Percentiles rank a stretch among this genome's conserved stretches.
These are phyloP conservation scores for Inosperma sp. DNA, from an alignment of 768 basidiomycete genomes.

Conservation along the genomic window DNA sequence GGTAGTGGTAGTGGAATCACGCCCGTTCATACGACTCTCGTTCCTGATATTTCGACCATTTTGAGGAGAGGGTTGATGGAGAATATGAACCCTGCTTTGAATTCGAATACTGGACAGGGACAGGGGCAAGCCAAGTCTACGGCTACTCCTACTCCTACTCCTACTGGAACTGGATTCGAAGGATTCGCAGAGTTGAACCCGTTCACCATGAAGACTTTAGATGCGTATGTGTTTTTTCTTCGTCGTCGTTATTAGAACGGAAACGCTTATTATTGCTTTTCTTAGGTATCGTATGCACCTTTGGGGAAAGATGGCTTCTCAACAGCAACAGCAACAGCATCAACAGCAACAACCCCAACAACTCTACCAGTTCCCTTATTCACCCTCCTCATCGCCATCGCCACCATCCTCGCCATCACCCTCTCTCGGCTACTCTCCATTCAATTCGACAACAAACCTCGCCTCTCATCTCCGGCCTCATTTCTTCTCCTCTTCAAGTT, in stretches of 20 bases:
- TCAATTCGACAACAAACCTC: conserved; percentile 34
- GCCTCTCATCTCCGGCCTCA: conserved; percentile 40
- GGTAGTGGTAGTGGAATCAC: conserved; percentile 56
- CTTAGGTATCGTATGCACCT: conserved; percentile 80
- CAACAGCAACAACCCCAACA: conserved; percentile 27
- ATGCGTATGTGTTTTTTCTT: conserved; percentile 50
- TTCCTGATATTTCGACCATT: conserved; percentile 55
- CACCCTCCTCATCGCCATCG: conserved; percentile 1
- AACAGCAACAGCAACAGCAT: conserved; percentile 44
- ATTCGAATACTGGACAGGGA: conserved; percentile 28
- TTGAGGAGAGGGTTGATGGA: conserved; percentile 46
- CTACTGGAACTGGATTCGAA: conserved; percentile 69
- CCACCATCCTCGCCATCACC: conserved; percentile 2
- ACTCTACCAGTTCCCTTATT: conserved; percentile 11
- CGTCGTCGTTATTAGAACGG: conserved; percentile 9
- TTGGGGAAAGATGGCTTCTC: conserved; percentile 86
- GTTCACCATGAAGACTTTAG: conserved; percentile 84
- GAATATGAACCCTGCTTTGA: conserved; percentile 76
- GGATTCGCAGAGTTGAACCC: conserved; percentile 75
- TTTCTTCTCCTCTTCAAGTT: conserved; percentile 26
- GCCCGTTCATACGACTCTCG: conserved; percentile 77
- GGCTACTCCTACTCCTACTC: no score
- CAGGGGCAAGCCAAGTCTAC: conserved; percentile 13
- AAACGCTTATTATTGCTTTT: conserved; percentile 11
- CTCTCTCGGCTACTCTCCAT: conserved; percentile 3